Percentiles rank a stretch among this genome's conserved stretches.
phyloP scores from a whole-genome alignment of 352 stramenopile species.

The Blastocystis sp. region DNA sequence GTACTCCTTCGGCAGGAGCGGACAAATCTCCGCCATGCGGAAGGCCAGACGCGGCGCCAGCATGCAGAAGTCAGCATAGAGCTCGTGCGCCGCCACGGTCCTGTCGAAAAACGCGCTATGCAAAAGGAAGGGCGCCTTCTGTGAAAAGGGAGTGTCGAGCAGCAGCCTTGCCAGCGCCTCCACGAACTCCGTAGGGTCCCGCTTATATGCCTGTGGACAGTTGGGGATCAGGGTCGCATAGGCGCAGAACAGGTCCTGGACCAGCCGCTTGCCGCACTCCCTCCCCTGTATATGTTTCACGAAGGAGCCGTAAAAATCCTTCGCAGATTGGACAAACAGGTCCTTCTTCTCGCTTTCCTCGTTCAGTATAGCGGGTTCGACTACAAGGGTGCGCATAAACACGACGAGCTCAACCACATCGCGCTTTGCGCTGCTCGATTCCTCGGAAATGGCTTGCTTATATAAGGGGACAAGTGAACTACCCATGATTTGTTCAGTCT shows the following conservation, averaged over 20 bases:
- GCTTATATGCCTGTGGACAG: constrained; percentile 1
- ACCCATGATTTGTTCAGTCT: background rate
- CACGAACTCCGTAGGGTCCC: background rate
- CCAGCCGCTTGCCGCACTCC: background rate
- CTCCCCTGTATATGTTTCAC: background rate
- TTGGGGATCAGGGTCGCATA: background rate
- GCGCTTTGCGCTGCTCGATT: background rate
- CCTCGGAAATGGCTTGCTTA: background rate
- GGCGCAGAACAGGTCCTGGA: constrained; percentile 7
- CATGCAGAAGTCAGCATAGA: constrained; percentile 41
- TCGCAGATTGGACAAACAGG: constrained; percentile 1
- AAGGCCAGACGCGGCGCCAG: constrained; percentile 29
- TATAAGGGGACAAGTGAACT: constrained; percentile 21
- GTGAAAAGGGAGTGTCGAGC: background rate
- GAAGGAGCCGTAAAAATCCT: constrained; percentile 6
- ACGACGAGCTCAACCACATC: background rate
- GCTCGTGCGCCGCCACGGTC: background rate
- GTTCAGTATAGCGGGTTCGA: constrained; percentile 10
- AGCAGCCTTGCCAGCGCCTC: background rate
- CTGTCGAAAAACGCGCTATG: background rate
- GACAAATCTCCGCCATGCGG: constrained; percentile 23
- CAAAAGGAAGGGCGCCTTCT: background rate
- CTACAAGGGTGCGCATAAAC: constrained; percentile 38
- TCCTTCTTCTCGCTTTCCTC: background rate
- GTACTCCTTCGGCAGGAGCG: background rate